These are phyloP conservation scores for Fusarium continuum DNA, from an alignment of 2,329 filamentous ascomycete species.

Conservation along the genomic window DNA sequence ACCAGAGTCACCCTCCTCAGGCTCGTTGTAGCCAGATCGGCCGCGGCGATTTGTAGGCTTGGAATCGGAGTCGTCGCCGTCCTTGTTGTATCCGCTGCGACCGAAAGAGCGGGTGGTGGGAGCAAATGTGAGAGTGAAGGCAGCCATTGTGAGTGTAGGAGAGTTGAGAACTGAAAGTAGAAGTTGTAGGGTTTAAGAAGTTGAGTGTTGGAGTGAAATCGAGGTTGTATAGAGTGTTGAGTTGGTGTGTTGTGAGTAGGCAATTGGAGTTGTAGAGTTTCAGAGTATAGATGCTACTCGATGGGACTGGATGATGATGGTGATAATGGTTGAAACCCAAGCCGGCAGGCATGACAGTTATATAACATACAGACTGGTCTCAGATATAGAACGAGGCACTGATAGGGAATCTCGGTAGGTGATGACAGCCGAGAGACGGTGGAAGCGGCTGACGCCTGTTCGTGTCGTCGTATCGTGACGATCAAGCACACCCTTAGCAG, in stretches of 20 bases:
- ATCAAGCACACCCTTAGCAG: constrained; percentile 21
- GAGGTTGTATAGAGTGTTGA: background rate
- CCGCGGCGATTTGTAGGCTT: constrained; percentile 50
- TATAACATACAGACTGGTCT: constrained; percentile 34
- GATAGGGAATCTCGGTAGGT: constrained; percentile 15
- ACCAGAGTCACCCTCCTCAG: constrained; percentile 50
- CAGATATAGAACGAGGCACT: constrained; percentile 4
- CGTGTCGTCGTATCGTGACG: constrained; percentile 29
- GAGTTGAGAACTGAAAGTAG: background rate
- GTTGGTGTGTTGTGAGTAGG: constrained; percentile 4
- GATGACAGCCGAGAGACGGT: constrained; percentile 3
- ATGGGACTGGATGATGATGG: constrained; percentile 16
- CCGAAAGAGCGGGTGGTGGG: constrained; percentile 40
- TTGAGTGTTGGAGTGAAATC: background rate
- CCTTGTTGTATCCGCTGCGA: constrained; percentile 38
- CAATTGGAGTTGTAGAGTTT: constrained; percentile 4
- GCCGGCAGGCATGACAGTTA: constrained; percentile 20
- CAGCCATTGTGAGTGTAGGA: constrained; percentile 43
- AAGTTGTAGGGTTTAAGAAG: background rate
- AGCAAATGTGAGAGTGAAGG: constrained; percentile 40
- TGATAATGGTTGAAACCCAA: constrained; percentile 19
- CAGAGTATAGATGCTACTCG: constrained; percentile 11
- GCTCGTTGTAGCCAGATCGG: constrained; percentile 57
- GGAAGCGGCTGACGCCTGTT: constrained; percentile 35
- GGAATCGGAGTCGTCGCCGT: constrained; percentile 43